phyloP scores from a whole-genome alignment of 1,139 yeast genomes.

The Geotrichum phurueaensis region DNA sequence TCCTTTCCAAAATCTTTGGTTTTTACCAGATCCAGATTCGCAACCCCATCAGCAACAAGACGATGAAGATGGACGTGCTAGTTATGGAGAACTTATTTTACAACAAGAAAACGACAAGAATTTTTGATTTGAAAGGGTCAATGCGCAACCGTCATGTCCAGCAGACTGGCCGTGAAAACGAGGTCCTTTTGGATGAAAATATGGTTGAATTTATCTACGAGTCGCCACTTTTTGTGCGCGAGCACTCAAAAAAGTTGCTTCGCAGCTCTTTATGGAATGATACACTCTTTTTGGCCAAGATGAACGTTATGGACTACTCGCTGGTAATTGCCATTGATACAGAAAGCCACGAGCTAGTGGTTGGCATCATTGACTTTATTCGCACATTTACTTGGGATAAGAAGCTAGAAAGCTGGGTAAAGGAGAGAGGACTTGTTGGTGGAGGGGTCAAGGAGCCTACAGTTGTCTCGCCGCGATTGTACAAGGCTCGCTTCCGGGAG shows the following conservation, averaged over 20 bases:
- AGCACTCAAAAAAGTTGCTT: constrained; percentile 78
- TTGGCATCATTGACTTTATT: constrained; percentile 93
- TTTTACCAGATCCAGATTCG: constrained; percentile 88
- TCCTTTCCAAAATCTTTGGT: constrained; percentile 90
- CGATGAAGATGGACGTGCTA: constrained; percentile 80
- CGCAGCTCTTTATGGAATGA: constrained; percentile 93
- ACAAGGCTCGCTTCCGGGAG: constrained; percentile 86
- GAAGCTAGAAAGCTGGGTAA: constrained; percentile 97
- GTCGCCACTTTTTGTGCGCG: constrained; percentile 89
- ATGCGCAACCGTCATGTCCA: constrained; percentile 96
- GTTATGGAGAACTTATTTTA: constrained; percentile 95
- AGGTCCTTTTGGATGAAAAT: constrained; percentile 90
- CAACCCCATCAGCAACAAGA: constrained; percentile 67
- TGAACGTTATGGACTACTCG: constrained; percentile 99
- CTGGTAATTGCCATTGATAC: constrained; percentile 86
- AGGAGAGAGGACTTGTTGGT: constrained; percentile 81
- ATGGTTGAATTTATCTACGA: constrained; percentile 98
- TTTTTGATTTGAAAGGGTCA: constrained; percentile 94
- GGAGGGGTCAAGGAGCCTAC: constrained; percentile 93
- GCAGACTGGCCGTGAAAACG: constrained; percentile 93
- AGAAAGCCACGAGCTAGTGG: constrained; percentile 63
- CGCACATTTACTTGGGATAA: constrained; percentile 98
- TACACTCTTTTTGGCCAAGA: constrained; percentile 85
- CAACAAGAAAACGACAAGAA: constrained; percentile 72
- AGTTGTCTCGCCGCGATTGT: constrained; percentile 92